Conservation (phyloP, 805 yeast species). For the Saccharomyces eubayanus region DNA sequence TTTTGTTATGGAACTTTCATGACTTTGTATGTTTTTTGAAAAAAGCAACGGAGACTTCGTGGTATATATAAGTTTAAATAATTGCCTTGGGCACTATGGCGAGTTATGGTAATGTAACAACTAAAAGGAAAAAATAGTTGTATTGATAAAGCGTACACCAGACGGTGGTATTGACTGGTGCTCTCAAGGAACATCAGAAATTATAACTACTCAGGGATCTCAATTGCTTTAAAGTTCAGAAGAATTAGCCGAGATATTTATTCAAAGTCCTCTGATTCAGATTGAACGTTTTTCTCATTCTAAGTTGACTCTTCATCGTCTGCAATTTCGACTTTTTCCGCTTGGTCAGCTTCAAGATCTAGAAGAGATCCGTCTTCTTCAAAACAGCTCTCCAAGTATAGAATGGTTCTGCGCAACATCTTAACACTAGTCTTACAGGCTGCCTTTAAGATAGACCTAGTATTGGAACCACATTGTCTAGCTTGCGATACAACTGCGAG, state of each 20-base stretch:
- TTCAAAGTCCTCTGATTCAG: background rate
- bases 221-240: background rate
- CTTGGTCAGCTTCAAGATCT: background rate
- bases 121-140: too few relatives aligned
- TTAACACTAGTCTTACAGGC: background rate
- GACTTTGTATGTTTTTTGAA: too few relatives aligned
- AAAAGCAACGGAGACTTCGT: too few relatives aligned
- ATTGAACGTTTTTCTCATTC: background rate
- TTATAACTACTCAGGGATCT: background rate
- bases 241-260: background rate
- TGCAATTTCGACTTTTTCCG: background rate
- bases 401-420: background rate
- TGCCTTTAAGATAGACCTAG: background rate
- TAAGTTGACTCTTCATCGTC: background rate
- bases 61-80: too few relatives aligned
- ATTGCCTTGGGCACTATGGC: too few relatives aligned
- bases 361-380: background rate
- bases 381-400: background rate
- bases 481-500: background rate
- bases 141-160: background rate
- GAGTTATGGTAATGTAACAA: too few relatives aligned
- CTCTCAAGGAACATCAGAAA: background rate
- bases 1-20: too few relatives aligned
- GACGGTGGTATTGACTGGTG: background rate
- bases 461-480: background rate